These are phyloP conservation scores for Withania somnifera DNA, from an alignment of 305 asterid genomes.

Conservation along the genomic window DNA sequence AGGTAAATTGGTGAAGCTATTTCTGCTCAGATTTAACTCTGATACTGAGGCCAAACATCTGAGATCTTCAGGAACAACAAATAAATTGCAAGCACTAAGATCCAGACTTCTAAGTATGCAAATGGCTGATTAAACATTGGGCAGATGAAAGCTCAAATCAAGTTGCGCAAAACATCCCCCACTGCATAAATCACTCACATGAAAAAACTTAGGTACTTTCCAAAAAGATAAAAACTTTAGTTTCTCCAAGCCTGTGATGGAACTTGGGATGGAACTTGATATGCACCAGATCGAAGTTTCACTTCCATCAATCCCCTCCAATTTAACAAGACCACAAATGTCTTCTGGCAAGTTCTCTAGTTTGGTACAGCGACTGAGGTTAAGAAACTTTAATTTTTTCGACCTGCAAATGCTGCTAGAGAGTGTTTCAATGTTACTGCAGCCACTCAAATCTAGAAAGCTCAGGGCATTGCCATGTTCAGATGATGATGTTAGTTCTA, in stretches of 20 bases:
- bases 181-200: background rate
- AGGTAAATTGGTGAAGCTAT: background rate
- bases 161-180: background rate
- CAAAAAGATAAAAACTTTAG: background rate
- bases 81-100: background rate
- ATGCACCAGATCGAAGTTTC: background rate
- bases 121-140: background rate
- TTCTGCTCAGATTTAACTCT: background rate
- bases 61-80: background rate
- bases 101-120: background rate
- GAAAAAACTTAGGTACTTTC: background rate
- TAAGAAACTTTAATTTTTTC: background rate
- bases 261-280: background rate
- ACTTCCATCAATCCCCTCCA: background rate
- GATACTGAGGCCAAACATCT: background rate
- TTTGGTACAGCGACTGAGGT: background rate
- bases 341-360: background rate
- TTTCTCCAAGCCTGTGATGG: background rate
- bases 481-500: background rate
- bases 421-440: background rate
- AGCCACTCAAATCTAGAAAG: background rate
- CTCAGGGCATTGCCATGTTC: background rate
- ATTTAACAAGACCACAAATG: background rate
- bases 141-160: background rate
- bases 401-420: background rate